Conservation (phyloP, 192 early-diverging fungal species). For the Coemansia sp. region DNA sequence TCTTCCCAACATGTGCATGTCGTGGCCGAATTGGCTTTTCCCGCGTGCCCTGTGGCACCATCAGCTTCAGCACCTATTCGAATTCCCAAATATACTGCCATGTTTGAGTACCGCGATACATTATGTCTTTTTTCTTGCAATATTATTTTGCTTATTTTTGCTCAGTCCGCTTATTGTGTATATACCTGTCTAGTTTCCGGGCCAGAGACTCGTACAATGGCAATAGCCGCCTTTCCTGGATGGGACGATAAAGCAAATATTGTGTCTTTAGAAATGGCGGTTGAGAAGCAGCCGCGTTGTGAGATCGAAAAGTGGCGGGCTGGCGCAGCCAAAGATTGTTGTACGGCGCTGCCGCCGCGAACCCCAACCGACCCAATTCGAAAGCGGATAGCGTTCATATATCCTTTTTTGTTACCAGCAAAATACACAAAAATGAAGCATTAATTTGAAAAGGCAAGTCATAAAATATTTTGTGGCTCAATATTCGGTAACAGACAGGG, state of each 20-base stretch:
- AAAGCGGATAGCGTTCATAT: background rate
- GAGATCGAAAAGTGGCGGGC: slow-evolving; percentile 2
- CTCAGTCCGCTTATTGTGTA: too few relatives aligned
- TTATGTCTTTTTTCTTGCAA: too few relatives aligned
- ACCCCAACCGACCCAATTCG: slow-evolving; percentile 4
- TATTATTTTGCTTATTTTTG: too few relatives aligned
- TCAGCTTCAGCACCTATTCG: slow-evolving; percentile 7
- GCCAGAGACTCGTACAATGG: slow-evolving; percentile 74
- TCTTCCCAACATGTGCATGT: slow-evolving; percentile 11
- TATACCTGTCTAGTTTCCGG: slow-evolving; percentile 54
- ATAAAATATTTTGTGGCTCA: background rate
- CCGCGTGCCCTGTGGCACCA: slow-evolving; percentile 9
- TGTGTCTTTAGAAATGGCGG: slow-evolving; percentile 38
- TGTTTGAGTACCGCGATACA: background rate
- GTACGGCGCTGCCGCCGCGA: background rate
- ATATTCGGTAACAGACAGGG: slow-evolving; percentile 1
- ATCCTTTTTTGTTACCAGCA: slow-evolving; percentile 2
- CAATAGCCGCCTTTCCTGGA: slow-evolving; percentile 75
- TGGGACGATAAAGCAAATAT: slow-evolving; percentile 74
- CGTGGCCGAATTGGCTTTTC: slow-evolving; percentile 4
- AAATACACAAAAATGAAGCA: background rate
- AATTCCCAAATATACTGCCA: background rate
- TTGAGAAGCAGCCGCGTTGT: background rate
- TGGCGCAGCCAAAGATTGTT: background rate
- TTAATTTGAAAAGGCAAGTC: background rate